Evolutionary conservation across 352 stramenopile species (phyloP), one percentile per base, ranked within the genome.

Genomic region (Pythium brassicae): DNA sequence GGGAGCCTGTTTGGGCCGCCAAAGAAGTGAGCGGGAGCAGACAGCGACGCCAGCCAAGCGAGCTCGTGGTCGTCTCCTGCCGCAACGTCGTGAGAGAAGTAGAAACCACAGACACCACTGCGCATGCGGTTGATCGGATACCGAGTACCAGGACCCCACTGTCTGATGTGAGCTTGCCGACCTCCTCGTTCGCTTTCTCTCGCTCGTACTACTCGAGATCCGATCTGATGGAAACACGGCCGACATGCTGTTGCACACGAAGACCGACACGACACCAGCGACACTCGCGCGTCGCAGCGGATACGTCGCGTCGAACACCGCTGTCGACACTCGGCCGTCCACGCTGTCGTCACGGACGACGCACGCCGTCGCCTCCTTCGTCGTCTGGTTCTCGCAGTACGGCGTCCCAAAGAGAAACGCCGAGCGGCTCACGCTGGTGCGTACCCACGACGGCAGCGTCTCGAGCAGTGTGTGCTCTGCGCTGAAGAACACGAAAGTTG

Each of bases 1-100:
- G 80, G 79, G 25, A 74, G 80, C 1, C 66, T 93, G 4, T 93
- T 92, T 74, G 80, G 78, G 15, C 57, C 57, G 17, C 49, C 50
- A n/a, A 63, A 63, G 57, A 57, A 51, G 40, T 40, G 14, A 40
- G 29, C 29, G 4, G 35, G 35, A 40, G 35, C 35, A 40, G 14
- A 2, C 3, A 3, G 9, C 35, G 9, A 40, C 35, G 8, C 8
- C 35, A 40, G 14, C 35, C 29, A 35, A 10, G 5, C 29, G 4
- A 10, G 29, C 29, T 35, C 29, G 29, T 35, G 29, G n/a, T 10
- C 29, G 10, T 10, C 29, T 35, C 29, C 29, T 35, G 35, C 12
- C 14, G 9, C 14, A 19, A 40, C 35, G 12, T 19, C 8, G 29
- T 35, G 29, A 10, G 29, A 35, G 29, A 35, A 35, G 29, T 35